Conservation (phyloP, 768 basidiomycete species). For the Tricholoma bakamatsutake region DNA sequence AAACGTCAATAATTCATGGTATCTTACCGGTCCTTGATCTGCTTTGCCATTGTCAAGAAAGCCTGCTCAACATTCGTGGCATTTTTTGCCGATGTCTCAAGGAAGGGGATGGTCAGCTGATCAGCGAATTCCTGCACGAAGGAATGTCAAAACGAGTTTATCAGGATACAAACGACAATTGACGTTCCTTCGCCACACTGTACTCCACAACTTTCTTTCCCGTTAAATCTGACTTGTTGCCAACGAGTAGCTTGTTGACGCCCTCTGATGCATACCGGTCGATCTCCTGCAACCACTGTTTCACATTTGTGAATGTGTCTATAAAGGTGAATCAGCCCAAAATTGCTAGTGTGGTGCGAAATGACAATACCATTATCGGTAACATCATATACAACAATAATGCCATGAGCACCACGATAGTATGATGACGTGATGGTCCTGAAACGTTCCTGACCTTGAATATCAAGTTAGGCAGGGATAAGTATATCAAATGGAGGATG, state of each 20-base stretch:
- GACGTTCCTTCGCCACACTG: constrained; percentile 71
- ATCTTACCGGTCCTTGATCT: constrained; percentile 83
- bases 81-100: constrained; percentile 99
- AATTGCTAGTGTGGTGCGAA: neutral
- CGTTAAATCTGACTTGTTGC: constrained; percentile 98
- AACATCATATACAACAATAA: constrained; percentile 98
- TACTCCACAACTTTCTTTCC: constrained; percentile 96
- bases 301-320: constrained; percentile 95
- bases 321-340: constrained; percentile 1
- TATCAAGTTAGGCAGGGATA: constrained; percentile 1
- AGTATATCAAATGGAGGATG: constrained; percentile 11
- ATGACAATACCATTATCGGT: constrained; percentile 75
- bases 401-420: constrained; percentile 98
- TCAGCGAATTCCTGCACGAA: constrained; percentile 81
- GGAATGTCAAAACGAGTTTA: neutral
- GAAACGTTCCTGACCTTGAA: constrained; percentile 91
- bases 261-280: constrained; percentile 96
- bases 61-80: constrained; percentile 99
- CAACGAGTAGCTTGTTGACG: constrained; percentile 97
- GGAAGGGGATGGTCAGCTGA: constrained; percentile 88
- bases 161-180: neutral
- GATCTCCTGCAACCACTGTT: constrained; percentile 92
- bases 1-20: neutral
- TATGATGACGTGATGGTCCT: constrained; percentile 99
- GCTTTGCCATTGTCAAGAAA: constrained; percentile 98